A percentile compares a stretch with the other conserved stretches of the same genome.
Conservation (phyloP, 2,329 filamentous ascomycete genomes). For the Arachnomyces sp. region DNA sequence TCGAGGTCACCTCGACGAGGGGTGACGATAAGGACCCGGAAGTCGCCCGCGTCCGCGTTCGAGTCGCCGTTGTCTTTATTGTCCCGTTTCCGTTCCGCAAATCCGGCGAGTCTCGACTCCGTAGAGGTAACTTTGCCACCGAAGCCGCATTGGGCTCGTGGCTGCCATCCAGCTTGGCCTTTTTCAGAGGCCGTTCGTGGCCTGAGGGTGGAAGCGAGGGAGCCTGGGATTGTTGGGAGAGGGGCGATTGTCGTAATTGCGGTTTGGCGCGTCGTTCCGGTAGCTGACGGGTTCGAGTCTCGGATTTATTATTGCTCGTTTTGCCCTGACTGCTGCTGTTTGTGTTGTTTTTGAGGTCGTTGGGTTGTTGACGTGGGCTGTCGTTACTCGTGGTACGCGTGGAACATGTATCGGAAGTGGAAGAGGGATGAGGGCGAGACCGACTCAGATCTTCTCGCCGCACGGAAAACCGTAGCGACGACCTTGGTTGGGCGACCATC, state of each 20-base stretch:
- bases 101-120: constrained; percentile 21
- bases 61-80: constrained; percentile 8
- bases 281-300: background rate
- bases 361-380: constrained; percentile 13
- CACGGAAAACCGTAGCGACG: constrained; percentile 26
- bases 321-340: constrained; percentile 27
- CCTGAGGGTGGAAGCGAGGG: constrained; percentile 1
- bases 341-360: constrained; percentile 12
- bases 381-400: too few relatives aligned
- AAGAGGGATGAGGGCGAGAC: constrained; percentile 12
- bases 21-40: background rate
- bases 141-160: constrained; percentile 8
- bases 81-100: constrained; percentile 19
- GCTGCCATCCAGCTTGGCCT: constrained; percentile 12
- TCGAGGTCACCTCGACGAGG: constrained; percentile 5
- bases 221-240: constrained; percentile 8
- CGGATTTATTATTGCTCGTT: constrained; percentile 16
- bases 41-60: constrained; percentile 1
- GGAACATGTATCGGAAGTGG: constrained; percentile 18
- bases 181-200: constrained; percentile 9
- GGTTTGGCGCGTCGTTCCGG: background rate
- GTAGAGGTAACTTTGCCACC: constrained; percentile 15
- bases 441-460: constrained; percentile 22
- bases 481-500: constrained; percentile 29
- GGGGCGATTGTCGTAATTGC: constrained; percentile 3